phyloP scores from a whole-genome alignment of 1,284 basidiomycete genomes.

The Porogramme epimiltina region DNA sequence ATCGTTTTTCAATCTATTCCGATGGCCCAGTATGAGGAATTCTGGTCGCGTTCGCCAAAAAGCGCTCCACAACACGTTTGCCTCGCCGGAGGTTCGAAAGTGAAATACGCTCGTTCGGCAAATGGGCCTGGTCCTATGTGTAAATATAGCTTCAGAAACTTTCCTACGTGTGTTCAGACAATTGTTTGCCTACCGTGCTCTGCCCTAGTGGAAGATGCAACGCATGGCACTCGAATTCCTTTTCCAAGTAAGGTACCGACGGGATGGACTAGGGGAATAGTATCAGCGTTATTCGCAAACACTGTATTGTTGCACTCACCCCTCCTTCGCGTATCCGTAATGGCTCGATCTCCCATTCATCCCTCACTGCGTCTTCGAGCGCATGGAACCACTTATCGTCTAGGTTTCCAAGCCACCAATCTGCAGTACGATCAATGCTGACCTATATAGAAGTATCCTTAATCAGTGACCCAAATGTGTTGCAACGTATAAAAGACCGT shows the following conservation, averaged over 20 bases:
- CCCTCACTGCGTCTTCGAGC: conserved; percentile 77
- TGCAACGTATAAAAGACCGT: too few species aligned
- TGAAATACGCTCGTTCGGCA: conserved; percentile 86
- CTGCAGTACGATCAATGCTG: conserved; percentile 80
- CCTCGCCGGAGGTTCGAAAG: conserved; percentile 75
- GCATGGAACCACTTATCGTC: conserved; percentile 84
- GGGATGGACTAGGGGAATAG: conserved; percentile 70
- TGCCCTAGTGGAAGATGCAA: conserved; percentile 90
- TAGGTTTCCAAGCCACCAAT: conserved; percentile 95
- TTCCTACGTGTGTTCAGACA: neutral
- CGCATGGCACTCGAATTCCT: conserved; percentile 82
- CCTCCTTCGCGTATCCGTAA: conserved; percentile 94
- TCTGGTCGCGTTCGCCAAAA: conserved; percentile 50
- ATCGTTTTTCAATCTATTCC: too few species aligned
- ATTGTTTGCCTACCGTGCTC: conserved; percentile 59
- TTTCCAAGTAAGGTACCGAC: conserved; percentile 90
- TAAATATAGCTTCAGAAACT: neutral
- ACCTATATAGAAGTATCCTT: too few species aligned
- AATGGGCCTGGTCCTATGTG: conserved; percentile 77
- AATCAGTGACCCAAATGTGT: too few species aligned
- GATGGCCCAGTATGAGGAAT: neutral
- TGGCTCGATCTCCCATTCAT: conserved; percentile 86
- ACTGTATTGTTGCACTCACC: conserved; percentile 45
- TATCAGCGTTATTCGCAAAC: neutral
- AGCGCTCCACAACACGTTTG: conserved; percentile 74